A percentile compares a stretch with the other conserved stretches of the same genome.
These are phyloP conservation scores for Rauvolfia tetraphylla DNA, from an alignment of 257 asterid genomes.

Conservation along the genomic window DNA sequence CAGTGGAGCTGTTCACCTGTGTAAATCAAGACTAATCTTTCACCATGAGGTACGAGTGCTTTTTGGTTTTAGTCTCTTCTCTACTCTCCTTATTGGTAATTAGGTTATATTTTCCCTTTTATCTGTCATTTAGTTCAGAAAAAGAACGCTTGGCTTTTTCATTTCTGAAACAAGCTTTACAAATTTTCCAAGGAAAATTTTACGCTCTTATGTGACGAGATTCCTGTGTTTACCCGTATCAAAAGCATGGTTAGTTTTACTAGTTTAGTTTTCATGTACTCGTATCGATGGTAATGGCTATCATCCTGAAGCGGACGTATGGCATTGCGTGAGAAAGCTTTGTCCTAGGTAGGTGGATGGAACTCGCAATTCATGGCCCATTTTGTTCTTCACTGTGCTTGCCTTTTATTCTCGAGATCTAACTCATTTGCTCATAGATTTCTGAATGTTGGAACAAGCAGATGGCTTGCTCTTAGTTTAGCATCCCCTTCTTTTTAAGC, in stretches of 20 bases:
- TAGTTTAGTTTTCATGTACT: not conserved
- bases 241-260: not conserved
- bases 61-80: not conserved
- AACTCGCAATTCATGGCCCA: no score
- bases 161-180: not conserved
- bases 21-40: slow-evolving; percentile 2
- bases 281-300: not conserved
- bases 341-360: no score
- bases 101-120: not conserved
- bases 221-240: not conserved
- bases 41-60: slow-evolving; percentile 20
- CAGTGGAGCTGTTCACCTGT: not conserved
- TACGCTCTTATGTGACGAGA: not conserved
- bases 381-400: not conserved
- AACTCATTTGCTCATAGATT: not conserved
- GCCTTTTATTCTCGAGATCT: not conserved
- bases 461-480: not conserved
- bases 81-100: not conserved
- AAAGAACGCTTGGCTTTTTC: not conserved
- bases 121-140: not conserved
- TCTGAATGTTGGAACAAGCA: not conserved
- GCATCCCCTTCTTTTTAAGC: no score
- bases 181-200: not conserved
- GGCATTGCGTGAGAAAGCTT: not conserved
- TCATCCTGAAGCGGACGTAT: not conserved